Base-by-base conservation (phyloP, 352 stramenopile genomes). In the Elongisporangium senticosum region DNA sequence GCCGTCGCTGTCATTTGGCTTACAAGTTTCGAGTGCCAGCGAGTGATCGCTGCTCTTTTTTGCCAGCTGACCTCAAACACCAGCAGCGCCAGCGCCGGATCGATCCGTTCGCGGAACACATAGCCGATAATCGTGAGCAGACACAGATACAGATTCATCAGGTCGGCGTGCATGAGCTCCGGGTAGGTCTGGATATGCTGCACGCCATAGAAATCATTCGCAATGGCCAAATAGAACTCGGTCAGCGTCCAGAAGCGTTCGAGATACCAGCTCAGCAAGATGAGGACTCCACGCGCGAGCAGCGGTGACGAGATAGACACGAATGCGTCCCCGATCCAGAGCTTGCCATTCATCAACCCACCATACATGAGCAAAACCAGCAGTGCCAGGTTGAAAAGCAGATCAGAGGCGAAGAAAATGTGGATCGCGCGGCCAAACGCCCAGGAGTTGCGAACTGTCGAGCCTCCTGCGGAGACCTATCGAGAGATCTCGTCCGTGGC, bases 291-390 rank as follows among this genome's bases (percentile, higher is more conserved):
- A 1, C 65, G 61, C 7, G 66, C 0, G 11, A 71, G 52, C 0
- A 77, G 49, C 2, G 51, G 59, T 19, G 58, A 57, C 1, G 68
- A 79, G 15, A 77, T 47, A 6, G 70, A 68, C 10, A 72, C 56
- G 39, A 81, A 81, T 0, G 72, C 69, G 33, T 77, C 72, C 4
- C 70, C 70, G 11, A 82, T 67, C 72, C 72, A 79, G 15, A 79
- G 13, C 53, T 78, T 79, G 1, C 72, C 69, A 4, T 47, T 49
- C 0, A 52, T 54, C n/a, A 79, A 3, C 17, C 69, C 78, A 10
- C 65, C 64, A 24, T 73, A 74, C 6, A 55, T 56, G 14, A 79
- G 56, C 13, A 78, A 11, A 17, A 68, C 47, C 3, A 82, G 56
- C 22, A 77, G 51, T 19, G 70, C 8, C 1, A 82, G 50, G 7